phyloP scores from a whole-genome alignment of 2,329 filamentous ascomycete species.

The Aspergillus quadrilineatus region DNA sequence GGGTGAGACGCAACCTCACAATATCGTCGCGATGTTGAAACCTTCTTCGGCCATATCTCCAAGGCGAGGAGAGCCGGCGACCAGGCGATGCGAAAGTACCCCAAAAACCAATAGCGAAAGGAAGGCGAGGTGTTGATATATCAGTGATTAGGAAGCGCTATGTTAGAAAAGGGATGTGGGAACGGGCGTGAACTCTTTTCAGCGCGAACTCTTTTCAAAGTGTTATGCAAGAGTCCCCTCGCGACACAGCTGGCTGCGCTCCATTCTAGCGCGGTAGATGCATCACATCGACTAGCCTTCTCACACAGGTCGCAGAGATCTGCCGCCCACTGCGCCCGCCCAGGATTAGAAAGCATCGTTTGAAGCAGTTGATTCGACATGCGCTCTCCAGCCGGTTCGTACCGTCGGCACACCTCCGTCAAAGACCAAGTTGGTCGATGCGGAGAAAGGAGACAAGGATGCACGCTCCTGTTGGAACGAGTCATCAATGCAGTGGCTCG shows the following conservation, averaged over 20 bases:
- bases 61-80: not conserved
- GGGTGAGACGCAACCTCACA: not conserved
- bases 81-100: not conserved
- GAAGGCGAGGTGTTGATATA: not conserved
- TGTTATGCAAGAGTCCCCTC: slow-evolving; percentile 19
- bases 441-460: slow-evolving; percentile 12
- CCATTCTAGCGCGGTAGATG: slow-evolving; percentile 26
- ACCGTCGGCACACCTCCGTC: slow-evolving; percentile 15
- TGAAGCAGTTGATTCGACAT: slow-evolving; percentile 16
- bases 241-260: slow-evolving; percentile 15
- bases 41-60: not conserved
- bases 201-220: slow-evolving; percentile 12
- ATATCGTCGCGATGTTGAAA: not conserved
- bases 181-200: slow-evolving; percentile 14
- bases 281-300: slow-evolving; percentile 32
- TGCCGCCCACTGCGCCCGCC: slow-evolving; percentile 12
- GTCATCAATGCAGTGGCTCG: slow-evolving; percentile 18
- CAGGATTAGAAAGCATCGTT: slow-evolving; percentile 13
- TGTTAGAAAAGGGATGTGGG: slow-evolving; percentile 11
- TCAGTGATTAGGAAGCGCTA: slow-evolving; percentile 1
- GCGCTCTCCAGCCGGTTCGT: slow-evolving; percentile 5
- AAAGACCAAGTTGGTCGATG: slow-evolving; percentile 10
- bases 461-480: slow-evolving; percentile 15
- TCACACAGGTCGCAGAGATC: slow-evolving; percentile 24
- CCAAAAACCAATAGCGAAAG: not conserved